Percentiles rank a stretch among this genome's conserved stretches.
Evolutionary conservation across 2,329 filamentous ascomycete genomes (phyloP).

Genomic region (Geoglossum cookeanum): DNA sequence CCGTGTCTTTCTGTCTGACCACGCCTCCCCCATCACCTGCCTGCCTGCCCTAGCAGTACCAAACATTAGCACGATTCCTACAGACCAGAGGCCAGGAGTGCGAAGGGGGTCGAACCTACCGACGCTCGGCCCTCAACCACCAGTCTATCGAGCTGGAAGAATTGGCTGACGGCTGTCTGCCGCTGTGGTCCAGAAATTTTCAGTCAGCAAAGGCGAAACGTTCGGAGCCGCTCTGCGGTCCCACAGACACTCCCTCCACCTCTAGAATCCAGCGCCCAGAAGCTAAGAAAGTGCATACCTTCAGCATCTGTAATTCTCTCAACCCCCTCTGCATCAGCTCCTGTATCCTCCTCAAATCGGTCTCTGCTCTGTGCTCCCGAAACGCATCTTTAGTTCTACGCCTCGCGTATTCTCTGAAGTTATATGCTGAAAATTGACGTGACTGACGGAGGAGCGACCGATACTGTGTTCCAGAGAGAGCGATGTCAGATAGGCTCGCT

Average conservation of each 20-base stretch:
- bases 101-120: slow-evolving; percentile 29
- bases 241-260: background rate
- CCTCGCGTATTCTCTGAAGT: slow-evolving; percentile 92
- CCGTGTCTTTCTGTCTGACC: slow-evolving; percentile 58
- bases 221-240: background rate
- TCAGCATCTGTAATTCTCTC: slow-evolving; percentile 72
- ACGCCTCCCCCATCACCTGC: slow-evolving; percentile 46
- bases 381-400: slow-evolving; percentile 84
- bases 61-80: background rate
- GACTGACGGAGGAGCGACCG: slow-evolving; percentile 78
- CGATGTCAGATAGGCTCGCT: background rate
- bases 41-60: slow-evolving; percentile 40
- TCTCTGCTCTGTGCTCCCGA: slow-evolving; percentile 53
- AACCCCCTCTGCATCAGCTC: slow-evolving; percentile 77
- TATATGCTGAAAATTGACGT: slow-evolving; percentile 78
- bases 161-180: slow-evolving; percentile 87
- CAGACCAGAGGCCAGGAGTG: background rate
- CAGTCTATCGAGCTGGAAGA: slow-evolving; percentile 78
- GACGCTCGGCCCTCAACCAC: slow-evolving; percentile 80
- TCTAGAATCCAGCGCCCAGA: background rate
- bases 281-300: slow-evolving; percentile 38
- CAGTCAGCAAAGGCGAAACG: background rate
- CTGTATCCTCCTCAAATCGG: slow-evolving; percentile 60
- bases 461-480: slow-evolving; percentile 39
- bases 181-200: slow-evolving; percentile 35